Conservation (phyloP, 2,329 filamentous ascomycete genomes). For the Alternaria viburni region DNA sequence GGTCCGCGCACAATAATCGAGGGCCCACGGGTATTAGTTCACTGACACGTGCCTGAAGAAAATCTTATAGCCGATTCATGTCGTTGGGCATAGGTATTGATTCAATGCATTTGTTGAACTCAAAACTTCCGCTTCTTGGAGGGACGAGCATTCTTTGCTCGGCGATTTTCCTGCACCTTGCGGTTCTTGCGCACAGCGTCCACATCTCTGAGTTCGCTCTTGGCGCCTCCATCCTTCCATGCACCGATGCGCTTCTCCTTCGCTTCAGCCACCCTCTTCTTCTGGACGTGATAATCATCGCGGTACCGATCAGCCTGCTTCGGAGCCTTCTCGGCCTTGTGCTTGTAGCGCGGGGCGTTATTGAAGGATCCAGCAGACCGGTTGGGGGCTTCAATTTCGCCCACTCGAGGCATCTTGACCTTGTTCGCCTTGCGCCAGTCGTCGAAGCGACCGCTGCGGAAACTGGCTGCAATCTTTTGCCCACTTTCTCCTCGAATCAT, state of each 20-base stretch:
- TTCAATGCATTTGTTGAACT: conserved; percentile 16
- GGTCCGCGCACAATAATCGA: conserved; percentile 4
- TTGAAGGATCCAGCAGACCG: conserved; percentile 32
- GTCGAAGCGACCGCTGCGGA: conserved; percentile 93
- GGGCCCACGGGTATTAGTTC: not conserved
- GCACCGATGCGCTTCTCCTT: conserved; percentile 81
- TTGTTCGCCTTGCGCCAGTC: conserved; percentile 88
- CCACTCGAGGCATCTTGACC: conserved; percentile 79
- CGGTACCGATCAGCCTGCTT: conserved; percentile 92
- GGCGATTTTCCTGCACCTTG: conserved; percentile 75
- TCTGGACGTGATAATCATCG: conserved; percentile 87
- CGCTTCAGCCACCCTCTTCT: conserved; percentile 87
- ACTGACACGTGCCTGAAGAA: conserved; percentile 3
- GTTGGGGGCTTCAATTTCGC: conserved; percentile 71
- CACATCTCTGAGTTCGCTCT: conserved; percentile 79
- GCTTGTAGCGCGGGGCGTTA: conserved; percentile 71
- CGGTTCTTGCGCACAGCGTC: conserved; percentile 87
- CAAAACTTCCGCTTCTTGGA: conserved; percentile 63
- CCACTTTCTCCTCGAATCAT: conserved; percentile 90
- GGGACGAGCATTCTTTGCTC: conserved; percentile 88
- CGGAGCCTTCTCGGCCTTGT: conserved; percentile 85
- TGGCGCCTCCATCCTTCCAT: conserved; percentile 73
- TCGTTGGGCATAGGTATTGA: conserved; percentile 16
- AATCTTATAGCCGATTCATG: conserved; percentile 10
- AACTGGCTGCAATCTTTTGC: conserved; percentile 92